A percentile compares a stretch with the other conserved stretches of the same genome.
phyloP scores from a whole-genome alignment of 2,329 filamentous ascomycete species.

The Fusarium paranaense region DNA sequence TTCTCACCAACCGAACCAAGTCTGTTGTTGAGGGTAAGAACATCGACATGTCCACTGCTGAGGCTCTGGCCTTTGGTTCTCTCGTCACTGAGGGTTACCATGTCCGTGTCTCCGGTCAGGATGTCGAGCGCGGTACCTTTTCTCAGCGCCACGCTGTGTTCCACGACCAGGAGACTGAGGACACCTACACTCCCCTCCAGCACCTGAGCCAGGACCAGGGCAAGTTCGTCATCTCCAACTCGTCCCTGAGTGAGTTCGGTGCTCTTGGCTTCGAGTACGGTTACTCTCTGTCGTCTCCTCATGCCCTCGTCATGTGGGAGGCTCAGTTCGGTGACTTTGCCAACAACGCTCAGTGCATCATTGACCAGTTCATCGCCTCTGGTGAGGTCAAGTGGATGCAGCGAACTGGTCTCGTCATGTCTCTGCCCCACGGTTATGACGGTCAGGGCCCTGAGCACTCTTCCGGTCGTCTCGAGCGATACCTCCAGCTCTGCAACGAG shows the following conservation, averaged over 20 bases:
- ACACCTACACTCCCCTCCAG: conserved; percentile 92
- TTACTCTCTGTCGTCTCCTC: conserved; percentile 96
- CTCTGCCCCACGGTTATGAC: conserved; percentile 96
- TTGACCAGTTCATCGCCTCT: conserved; percentile 98
- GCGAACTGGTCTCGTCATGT: conserved; percentile 95
- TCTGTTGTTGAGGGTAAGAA: conserved; percentile 90
- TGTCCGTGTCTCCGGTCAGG: conserved; percentile 96
- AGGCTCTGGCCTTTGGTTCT: conserved; percentile 93
- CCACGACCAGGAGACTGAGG: conserved; percentile 96
- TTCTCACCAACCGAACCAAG: conserved; percentile 89
- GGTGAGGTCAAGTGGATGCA: conserved; percentile 99
- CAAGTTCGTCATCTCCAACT: conserved; percentile 97
- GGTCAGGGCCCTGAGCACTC: conserved; percentile 99
- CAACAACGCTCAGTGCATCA: conserved; percentile 99
- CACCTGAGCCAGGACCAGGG: conserved; percentile 91
- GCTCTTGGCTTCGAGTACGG: conserved; percentile 98
- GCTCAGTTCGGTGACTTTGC: conserved; percentile 99
- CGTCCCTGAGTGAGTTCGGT: conserved; percentile 78
- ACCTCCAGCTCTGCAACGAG: conserved; percentile 96
- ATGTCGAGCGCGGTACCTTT: conserved; percentile 99
- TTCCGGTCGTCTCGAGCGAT: conserved; percentile 95
- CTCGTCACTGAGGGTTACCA: conserved; percentile 95
- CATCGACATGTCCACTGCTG: conserved; percentile 97
- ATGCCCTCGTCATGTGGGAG: conserved; percentile 99
- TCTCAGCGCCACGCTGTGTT: conserved; percentile 97